Conservation (phyloP, 208 protist genomes). For the Wallacemonas rigidus region DNA sequence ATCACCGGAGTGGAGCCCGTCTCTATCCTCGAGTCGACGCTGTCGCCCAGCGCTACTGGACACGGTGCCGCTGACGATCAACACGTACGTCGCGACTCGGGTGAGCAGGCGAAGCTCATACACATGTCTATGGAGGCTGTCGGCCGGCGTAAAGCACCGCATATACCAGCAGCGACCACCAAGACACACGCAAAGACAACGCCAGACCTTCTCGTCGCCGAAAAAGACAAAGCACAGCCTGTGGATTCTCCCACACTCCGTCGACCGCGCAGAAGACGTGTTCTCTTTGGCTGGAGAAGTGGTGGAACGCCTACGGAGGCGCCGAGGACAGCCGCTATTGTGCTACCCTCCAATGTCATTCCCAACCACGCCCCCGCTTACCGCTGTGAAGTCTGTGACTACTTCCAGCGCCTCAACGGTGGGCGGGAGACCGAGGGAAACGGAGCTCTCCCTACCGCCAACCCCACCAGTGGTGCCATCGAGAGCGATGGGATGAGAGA, state of each 20-base stretch:
- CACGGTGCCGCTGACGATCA: neutral
- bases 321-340: neutral
- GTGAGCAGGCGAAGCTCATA: neutral
- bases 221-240: too few relatives aligned
- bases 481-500: neutral
- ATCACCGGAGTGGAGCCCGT: too few relatives aligned
- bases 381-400: slow-evolving; percentile 66
- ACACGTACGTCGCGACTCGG: neutral
- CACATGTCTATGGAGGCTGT: slow-evolving; percentile 7
- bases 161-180: too few relatives aligned
- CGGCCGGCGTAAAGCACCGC: neutral
- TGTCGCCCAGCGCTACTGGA: too few relatives aligned
- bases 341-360: slow-evolving; percentile 24
- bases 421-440: neutral
- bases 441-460: neutral
- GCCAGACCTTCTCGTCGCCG: too few relatives aligned
- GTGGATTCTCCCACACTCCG: neutral
- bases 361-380: slow-evolving; percentile 45
- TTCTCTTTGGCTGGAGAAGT: neutral
- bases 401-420: slow-evolving; percentile 22
- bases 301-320: neutral
- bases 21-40: too few relatives aligned
- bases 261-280: neutral
- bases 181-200: too few relatives aligned
- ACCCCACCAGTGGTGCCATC: neutral